Conservation (phyloP, 352 stramenopile genomes). For the Pythium aquatile region DNA sequence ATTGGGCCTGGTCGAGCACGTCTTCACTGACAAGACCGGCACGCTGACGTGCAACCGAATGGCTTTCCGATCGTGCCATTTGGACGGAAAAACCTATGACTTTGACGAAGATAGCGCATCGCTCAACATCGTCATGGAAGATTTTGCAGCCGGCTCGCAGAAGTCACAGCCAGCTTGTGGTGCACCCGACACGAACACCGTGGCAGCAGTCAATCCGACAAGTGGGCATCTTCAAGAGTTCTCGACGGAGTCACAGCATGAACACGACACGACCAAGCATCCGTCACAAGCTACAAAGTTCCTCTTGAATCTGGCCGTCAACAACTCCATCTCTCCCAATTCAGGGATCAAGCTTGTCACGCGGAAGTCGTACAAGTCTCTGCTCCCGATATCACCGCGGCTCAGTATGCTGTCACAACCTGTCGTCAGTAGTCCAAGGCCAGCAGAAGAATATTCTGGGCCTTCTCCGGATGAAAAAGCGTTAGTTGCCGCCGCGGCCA, state of each 20-base stretch:
- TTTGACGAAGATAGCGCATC: conserved; percentile 33
- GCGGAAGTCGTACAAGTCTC: not conserved
- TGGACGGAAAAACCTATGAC: conserved; percentile 72
- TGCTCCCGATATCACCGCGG: not conserved
- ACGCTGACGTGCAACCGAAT: conserved; percentile 93
- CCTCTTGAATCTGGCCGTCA: conserved; percentile 54
- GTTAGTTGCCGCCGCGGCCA: conserved; percentile 50
- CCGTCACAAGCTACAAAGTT: conserved; percentile 36
- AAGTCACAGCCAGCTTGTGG: not conserved
- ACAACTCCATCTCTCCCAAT: conserved; percentile 47
- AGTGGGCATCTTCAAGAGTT: too few species aligned
- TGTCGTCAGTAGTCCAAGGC: not conserved
- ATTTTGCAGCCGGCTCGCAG: not conserved
- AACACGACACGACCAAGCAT: conserved; percentile 1
- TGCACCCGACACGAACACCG: not conserved
- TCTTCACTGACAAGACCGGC: conserved; percentile 96
- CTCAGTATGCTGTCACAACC: not conserved
- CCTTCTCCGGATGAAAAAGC: conserved; percentile 80
- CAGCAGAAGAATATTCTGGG: conserved; percentile 58
- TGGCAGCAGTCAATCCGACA: not conserved
- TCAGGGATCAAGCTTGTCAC: not conserved
- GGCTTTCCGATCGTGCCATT: conserved; percentile 91
- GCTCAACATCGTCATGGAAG: conserved; percentile 14
- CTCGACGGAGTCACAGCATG: not conserved
- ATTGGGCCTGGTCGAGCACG: conserved; percentile 94